A percentile compares a stretch with the other conserved stretches of the same genome.
Conservation (phyloP, 2,329 filamentous ascomycete genomes). For the Xylaria sp. region DNA sequence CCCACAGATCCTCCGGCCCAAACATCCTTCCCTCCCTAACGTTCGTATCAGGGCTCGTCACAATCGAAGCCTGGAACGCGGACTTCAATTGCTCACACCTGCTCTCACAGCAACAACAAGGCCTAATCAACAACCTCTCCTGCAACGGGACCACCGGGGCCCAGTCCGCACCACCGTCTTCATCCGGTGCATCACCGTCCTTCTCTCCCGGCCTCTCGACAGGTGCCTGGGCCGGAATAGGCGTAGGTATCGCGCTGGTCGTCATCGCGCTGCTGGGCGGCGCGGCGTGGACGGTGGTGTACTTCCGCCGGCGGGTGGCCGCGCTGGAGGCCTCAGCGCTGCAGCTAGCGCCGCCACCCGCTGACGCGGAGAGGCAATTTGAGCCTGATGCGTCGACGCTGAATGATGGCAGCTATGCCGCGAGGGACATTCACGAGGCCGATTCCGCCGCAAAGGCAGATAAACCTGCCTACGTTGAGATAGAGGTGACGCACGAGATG, state of each 20-base stretch:
- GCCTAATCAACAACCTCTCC: constrained; percentile 7
- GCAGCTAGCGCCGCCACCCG: neutral
- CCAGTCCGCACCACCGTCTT: neutral
- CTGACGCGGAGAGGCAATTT: no score
- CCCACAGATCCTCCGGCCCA: constrained; percentile 7
- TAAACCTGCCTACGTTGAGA: neutral
- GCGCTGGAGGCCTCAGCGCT: constrained; percentile 1
- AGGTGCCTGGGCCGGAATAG: neutral
- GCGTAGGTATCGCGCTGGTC: neutral
- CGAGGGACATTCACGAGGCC: neutral
- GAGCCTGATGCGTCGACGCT: neutral
- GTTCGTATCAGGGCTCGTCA: constrained; percentile 1
- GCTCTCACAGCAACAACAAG: constrained; percentile 8
- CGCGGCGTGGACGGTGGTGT: neutral
- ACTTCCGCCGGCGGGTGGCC: constrained; percentile 2
- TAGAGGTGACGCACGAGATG: neutral
- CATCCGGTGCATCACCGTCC: neutral
- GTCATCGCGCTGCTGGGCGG: neutral
- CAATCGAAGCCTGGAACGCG: constrained; percentile 3
- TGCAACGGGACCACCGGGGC: constrained; percentile 6
- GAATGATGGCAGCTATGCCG: no score
- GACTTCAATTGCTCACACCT: constrained; percentile 13
- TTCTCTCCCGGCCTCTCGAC: neutral
- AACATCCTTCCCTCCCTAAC: constrained; percentile 15
- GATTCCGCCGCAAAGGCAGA: neutral